phyloP scores from a whole-genome alignment of 768 basidiomycete species.

The Boletus sp. region DNA sequence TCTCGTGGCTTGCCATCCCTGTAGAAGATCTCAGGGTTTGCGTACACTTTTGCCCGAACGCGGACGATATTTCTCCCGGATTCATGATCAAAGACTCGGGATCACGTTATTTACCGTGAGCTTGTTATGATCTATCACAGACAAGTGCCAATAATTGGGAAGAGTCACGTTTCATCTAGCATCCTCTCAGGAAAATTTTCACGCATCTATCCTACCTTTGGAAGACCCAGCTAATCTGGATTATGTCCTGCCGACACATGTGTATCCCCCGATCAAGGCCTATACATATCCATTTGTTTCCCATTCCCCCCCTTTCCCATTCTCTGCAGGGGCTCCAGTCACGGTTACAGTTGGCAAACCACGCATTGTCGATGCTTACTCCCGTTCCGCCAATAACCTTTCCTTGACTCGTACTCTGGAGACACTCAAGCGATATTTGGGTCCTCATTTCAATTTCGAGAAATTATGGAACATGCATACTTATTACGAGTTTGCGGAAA shows the following conservation, averaged over 20 bases:
- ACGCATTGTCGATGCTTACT: slow-evolving; percentile 29
- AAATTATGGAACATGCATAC: slow-evolving; percentile 47
- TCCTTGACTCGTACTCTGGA: slow-evolving; percentile 40
- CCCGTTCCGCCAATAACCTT: slow-evolving; percentile 38
- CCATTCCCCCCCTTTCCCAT: slow-evolving; percentile 38
- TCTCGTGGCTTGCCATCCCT: slow-evolving; percentile 3
- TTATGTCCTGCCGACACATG: slow-evolving; percentile 24
- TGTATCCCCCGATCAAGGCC: slow-evolving; percentile 29
- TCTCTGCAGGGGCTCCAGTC: slow-evolving; percentile 33
- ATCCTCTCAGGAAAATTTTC: slow-evolving; percentile 35
- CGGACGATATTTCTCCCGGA: slow-evolving; percentile 22
- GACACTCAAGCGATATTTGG: slow-evolving; percentile 35
- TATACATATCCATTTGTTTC: slow-evolving; percentile 39
- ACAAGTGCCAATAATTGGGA: neutral
- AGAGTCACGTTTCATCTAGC: slow-evolving; percentile 38
- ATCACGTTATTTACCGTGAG: slow-evolving; percentile 31
- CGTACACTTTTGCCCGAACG: slow-evolving; percentile 36
- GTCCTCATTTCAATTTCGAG: slow-evolving; percentile 46
- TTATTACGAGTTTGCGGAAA: slow-evolving; percentile 42
- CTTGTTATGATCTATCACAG: neutral
- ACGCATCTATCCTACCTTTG: slow-evolving; percentile 29
- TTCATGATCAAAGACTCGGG: slow-evolving; percentile 27
- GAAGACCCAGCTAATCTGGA: slow-evolving; percentile 23
- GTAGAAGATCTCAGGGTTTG: slow-evolving; percentile 26
- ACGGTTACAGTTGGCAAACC: slow-evolving; percentile 16